These are phyloP conservation scores for Ceratobasidium theobromae DNA, from an alignment of 1,284 basidiomycete species.

Conservation along the genomic window DNA sequence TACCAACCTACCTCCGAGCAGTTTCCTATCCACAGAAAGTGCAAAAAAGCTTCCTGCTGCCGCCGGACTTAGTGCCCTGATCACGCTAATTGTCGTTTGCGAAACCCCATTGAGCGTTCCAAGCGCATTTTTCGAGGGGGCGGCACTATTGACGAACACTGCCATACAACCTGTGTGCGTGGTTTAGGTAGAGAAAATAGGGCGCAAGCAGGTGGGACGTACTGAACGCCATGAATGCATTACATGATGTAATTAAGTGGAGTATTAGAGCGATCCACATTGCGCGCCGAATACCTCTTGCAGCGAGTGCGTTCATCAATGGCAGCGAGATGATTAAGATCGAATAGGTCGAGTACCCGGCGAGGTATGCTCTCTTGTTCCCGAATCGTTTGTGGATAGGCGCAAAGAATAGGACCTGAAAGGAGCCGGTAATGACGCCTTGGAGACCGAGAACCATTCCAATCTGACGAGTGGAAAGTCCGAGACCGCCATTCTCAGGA, in stretches of 20 bases:
- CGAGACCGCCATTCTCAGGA: conserved; percentile 31
- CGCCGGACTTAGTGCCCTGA: conserved; percentile 34
- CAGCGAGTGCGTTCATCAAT: conserved; percentile 30
- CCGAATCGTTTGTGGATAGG: conserved; percentile 31
- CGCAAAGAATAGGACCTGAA: conserved; percentile 33
- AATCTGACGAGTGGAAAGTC: conserved; percentile 28
- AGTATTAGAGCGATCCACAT: conserved; percentile 23
- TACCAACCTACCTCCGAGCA: conserved; percentile 33
- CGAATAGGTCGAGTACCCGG: conserved; percentile 24
- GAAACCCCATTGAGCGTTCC: conserved; percentile 35
- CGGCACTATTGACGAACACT: conserved; percentile 32
- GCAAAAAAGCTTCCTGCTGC: conserved; percentile 34
- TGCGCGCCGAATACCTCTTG: not conserved
- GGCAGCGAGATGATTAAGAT: conserved; percentile 23
- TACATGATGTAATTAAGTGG: conserved; percentile 10
- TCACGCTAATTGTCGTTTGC: conserved; percentile 31
- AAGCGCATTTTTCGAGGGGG: conserved; percentile 29
- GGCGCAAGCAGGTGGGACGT: not conserved
- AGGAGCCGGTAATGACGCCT: conserved; percentile 28
- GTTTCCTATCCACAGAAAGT: conserved; percentile 29
- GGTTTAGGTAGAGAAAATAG: not conserved
- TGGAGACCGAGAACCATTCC: conserved; percentile 33
- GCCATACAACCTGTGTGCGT: conserved; percentile 26
- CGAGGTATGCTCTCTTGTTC: conserved; percentile 26
- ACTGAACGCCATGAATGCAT: conserved; percentile 33